A percentile compares a stretch with the other conserved stretches of the same genome.
These are phyloP conservation scores for sorghum (Sorghum bicolor) DNA, from an alignment of 176 grass and related monocot genomes.

Conservation along the genomic window DNA sequence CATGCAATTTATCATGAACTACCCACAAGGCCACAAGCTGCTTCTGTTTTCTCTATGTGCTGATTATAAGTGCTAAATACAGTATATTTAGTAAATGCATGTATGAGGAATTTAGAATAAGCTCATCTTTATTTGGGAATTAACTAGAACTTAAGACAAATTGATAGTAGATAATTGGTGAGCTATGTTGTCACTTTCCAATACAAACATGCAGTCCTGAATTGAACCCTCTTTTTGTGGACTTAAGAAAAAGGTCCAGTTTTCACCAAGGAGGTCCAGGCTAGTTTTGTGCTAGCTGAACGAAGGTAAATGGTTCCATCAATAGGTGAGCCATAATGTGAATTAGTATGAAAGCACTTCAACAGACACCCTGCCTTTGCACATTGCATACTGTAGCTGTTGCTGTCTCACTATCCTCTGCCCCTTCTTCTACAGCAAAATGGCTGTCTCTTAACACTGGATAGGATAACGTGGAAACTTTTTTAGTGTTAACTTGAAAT, in stretches of 20 bases:
- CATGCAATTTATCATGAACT: conserved; percentile 1
- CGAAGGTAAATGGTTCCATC: neutral
- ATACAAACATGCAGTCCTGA: neutral
- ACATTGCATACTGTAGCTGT: neutral
- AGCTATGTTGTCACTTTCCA: neutral
- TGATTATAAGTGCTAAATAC: neutral
- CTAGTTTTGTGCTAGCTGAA: neutral
- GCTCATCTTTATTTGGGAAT: neutral
- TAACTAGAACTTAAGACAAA: neutral
- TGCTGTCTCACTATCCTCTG: neutral
- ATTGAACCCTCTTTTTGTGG: neutral
- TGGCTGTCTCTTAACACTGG: neutral
- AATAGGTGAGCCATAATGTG: neutral
- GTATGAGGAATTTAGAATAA: neutral
- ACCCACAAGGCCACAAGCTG: neutral
- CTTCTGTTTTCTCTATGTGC: neutral
- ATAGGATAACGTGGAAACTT: neutral
- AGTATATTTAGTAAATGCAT: neutral
- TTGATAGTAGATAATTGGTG: neutral
- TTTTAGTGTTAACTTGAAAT: neutral
- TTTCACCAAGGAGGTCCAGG: neutral
- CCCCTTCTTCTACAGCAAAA: neutral
- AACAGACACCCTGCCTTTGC: neutral
- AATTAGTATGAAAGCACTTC: neutral
- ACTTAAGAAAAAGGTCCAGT: neutral